Evolutionary conservation across 257 asterid genomes (phyloP).

Genomic region (Mitragyna speciosa): DNA sequence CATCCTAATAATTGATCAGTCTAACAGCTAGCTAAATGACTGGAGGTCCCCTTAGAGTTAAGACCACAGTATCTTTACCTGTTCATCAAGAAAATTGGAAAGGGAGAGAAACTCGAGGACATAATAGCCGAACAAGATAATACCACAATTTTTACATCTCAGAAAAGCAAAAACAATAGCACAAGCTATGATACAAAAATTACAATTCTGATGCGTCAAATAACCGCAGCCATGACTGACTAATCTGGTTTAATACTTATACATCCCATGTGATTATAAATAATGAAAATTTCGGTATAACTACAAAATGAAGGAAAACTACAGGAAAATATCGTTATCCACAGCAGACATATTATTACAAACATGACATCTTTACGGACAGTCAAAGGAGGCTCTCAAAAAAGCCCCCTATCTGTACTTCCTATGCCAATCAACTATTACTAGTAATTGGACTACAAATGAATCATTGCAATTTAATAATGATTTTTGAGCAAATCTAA

Average conservation of each 20-base stretch:
- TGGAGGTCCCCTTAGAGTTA: no score
- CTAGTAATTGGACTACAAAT: conserved; percentile 2
- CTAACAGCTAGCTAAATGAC: no score
- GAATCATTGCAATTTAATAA: conserved; percentile 14
- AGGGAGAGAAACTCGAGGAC: no score
- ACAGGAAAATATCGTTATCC: background rate
- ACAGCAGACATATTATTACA: background rate
- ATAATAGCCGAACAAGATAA: no score
- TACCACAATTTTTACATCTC: background rate
- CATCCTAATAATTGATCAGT: no score
- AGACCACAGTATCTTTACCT: no score
- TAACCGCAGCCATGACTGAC: background rate
- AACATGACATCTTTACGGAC: background rate
- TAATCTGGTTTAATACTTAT: background rate
- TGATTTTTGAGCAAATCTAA: conserved; percentile 1
- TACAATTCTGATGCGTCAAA: background rate
- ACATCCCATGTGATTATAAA: background rate
- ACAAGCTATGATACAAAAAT: background rate
- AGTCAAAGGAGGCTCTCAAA: conserved; percentile 1
- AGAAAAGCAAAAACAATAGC: background rate
- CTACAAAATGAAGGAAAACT: background rate
- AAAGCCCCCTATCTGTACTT: background rate
- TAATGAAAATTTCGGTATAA: background rate
- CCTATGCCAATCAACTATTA: conserved; percentile 8
- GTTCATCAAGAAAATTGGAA: no score